These are phyloP conservation scores for Mucor sp. DNA, from an alignment of 371 early-diverging fungal species.

Conservation along the genomic window DNA sequence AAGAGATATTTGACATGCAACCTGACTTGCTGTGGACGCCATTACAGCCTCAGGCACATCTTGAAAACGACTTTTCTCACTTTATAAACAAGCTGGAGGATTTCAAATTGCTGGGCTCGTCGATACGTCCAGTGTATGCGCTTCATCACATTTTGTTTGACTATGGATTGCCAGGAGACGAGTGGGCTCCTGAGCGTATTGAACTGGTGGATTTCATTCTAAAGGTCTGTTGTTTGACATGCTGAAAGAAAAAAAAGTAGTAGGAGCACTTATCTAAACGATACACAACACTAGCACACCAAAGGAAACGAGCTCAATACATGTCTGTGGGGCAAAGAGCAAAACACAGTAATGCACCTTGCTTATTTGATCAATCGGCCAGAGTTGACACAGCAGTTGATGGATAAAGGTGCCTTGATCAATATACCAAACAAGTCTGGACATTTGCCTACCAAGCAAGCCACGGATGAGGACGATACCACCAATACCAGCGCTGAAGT, in stretches of 20 bases:
- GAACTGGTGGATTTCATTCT: constrained; percentile 24
- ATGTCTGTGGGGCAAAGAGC: constrained; percentile 24
- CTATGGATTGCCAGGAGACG: constrained; percentile 24
- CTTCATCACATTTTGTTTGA: constrained; percentile 31
- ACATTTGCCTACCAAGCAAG: constrained; percentile 10
- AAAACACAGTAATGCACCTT: constrained; percentile 26
- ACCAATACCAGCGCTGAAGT: neutral
- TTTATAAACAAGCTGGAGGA: constrained; percentile 19
- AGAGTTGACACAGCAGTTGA: constrained; percentile 15
- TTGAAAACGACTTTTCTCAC: constrained; percentile 27
- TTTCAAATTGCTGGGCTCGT: constrained; percentile 18
- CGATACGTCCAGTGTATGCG: constrained; percentile 23
- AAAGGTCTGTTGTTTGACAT: constrained; percentile 10
- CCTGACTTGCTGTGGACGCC: constrained; percentile 31
- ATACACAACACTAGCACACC: constrained; percentile 9
- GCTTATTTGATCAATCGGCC: constrained; percentile 20
- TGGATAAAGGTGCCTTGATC: constrained; percentile 14
- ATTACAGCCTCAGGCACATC: constrained; percentile 13
- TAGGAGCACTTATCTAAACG: neutral
- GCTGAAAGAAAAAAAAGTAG: too few species aligned
- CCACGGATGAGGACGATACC: neutral
- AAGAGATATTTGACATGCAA: constrained; percentile 14
- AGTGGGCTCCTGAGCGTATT: constrained; percentile 23
- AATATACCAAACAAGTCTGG: constrained; percentile 18
- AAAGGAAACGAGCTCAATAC: constrained; percentile 22